Evolutionary conservation across 352 stramenopile species (phyloP).

Genomic region (Globisporangium abappressorium): DNA sequence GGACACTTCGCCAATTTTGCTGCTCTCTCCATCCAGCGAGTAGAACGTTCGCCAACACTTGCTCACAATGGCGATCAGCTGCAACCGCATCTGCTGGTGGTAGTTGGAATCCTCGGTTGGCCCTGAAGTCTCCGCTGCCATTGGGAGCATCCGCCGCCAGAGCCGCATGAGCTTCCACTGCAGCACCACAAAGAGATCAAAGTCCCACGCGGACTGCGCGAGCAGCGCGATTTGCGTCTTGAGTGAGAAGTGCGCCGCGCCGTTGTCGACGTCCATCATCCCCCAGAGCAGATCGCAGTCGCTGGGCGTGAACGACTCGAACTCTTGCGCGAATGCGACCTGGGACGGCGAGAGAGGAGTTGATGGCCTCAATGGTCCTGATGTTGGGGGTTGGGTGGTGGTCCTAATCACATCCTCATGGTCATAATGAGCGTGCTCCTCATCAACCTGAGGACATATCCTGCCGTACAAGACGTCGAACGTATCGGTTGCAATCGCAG

Average conservation of each 20-base stretch:
- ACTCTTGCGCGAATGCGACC: constrained; percentile 35
- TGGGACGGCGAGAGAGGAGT: constrained; percentile 2
- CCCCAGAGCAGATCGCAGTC: constrained; percentile 80
- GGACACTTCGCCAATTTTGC: neutral
- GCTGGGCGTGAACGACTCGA: constrained; percentile 55
- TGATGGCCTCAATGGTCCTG: neutral
- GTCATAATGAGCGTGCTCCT: neutral
- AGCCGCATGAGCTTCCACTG: constrained; percentile 54
- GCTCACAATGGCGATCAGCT: constrained; percentile 31
- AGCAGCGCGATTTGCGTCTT: constrained; percentile 50
- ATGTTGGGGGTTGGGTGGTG: neutral
- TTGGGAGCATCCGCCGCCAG: constrained; percentile 11
- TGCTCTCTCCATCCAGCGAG: constrained; percentile 31
- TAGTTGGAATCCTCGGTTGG: neutral
- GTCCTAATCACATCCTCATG: neutral
- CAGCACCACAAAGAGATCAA: constrained; percentile 65
- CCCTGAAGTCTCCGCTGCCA: constrained; percentile 12
- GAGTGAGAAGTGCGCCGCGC: constrained; percentile 38
- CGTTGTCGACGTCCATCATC: constrained; percentile 59
- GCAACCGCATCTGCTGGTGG: constrained; percentile 2
- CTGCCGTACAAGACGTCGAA: constrained; percentile 63
- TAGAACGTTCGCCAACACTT: constrained; percentile 56
- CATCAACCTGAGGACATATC: neutral
- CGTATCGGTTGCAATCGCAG: constrained; percentile 55
- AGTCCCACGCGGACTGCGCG: constrained; percentile 65